Base-by-base conservation (phyloP, 2,329 filamentous ascomycete species). In the Hypoxylon rubiginosum region DNA sequence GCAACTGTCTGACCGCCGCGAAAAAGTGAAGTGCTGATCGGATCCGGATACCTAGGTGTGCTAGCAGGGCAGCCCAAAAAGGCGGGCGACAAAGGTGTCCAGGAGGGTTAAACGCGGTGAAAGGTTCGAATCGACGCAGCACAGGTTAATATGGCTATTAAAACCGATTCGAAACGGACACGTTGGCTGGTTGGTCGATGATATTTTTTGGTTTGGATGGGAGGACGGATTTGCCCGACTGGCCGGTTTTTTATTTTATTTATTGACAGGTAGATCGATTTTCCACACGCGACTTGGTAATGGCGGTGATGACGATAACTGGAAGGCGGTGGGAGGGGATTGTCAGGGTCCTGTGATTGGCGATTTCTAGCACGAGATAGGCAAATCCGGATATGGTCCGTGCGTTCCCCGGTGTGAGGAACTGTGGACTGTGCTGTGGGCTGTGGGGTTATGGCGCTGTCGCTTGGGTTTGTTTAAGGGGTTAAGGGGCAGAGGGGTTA, bases 261-360 rank as follows among this genome's bases (percentile, higher is more conserved):
- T 68, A 68, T 57, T 62, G 58, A 60, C 55, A 50, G 52, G 55
- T 65, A 21, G 39, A 58, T 53, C 34, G 41, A 52, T 62, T 59
- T 64, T 39, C n/a, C n/a, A n/a, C 54, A 62, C 58, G 66, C 66
- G 63, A 26, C 34, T 65, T 66, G 58, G 62, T 63, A 68, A 69
- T 52, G 62, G 66, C 66, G 63, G 66, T 69, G 66, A 69, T 69
- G 66, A 66, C 66, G 66, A 69, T 66, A 57, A 55, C 46, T 59
- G 3, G 30, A 49, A 43, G 41, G 39, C 36, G 17, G 59, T 56
- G n/a, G 60, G 57, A 62, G 48, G 53, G 46, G 54, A 48, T 48
- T 48, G 21, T 48, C 45, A 48, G 45, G 46, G 46, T 49, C 46
- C 46, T 49, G 46, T 49, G 46, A 49, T 49, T 49, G 46, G 46